phyloP scores from a whole-genome alignment of 371 early-diverging fungal genomes.

The Saksenaea oblongispora region DNA sequence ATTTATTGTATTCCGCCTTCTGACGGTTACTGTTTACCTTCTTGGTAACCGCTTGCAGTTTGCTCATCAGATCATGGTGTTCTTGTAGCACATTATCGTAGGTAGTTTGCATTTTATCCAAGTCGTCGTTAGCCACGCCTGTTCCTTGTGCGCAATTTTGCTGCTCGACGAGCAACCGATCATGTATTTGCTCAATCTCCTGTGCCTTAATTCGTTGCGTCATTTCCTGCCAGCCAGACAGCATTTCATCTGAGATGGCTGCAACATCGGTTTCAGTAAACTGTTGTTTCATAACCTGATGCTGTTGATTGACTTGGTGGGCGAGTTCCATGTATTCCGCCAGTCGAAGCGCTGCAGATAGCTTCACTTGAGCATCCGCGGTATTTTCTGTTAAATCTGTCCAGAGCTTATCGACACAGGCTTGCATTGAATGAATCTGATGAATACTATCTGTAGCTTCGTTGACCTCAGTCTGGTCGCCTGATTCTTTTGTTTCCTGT shows the following conservation, averaged over 20 bases:
- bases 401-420: conserved; percentile 13
- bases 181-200: conserved; percentile 11
- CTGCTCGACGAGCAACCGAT: conserved; percentile 2
- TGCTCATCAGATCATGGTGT: not conserved
- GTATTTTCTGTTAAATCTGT: not conserved
- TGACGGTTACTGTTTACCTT: conserved; percentile 3
- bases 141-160: not conserved
- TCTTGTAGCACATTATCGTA: conserved; percentile 5
- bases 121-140: not conserved
- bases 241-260: conserved; percentile 13
- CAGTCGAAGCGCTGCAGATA: conserved; percentile 6
- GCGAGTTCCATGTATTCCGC: conserved; percentile 13
- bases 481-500: conserved; percentile 1
- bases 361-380: not conserved
- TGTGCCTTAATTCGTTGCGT: conserved; percentile 11
- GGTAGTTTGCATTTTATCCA: conserved; percentile 1
- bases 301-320: conserved; percentile 4
- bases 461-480: not conserved
- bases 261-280: conserved; percentile 1
- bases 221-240: conserved; percentile 26
- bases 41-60: conserved; percentile 11
- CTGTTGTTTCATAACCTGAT: not conserved
- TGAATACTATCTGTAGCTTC: not conserved
- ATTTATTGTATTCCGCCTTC: not conserved
- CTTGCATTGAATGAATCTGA: conserved; percentile 5